Evolutionary conservation across 2,329 filamentous ascomycete species (phyloP).

Genomic region (Trichoderma koningiopsis): DNA sequence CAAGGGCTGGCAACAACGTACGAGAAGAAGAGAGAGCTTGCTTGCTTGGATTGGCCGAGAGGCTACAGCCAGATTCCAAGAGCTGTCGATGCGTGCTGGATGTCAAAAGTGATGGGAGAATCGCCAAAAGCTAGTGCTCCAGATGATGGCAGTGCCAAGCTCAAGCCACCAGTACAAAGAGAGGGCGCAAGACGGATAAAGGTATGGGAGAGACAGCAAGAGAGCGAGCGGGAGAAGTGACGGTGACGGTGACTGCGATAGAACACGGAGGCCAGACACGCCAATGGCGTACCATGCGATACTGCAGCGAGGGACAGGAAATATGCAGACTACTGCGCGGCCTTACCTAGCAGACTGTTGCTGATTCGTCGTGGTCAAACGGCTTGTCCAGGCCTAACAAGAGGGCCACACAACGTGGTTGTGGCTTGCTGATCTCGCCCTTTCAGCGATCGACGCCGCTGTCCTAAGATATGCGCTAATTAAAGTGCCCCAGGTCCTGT

Average conservation of each 20-base stretch:
- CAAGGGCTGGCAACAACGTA: slow-evolving; percentile 6
- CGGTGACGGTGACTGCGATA: slow-evolving; percentile 22
- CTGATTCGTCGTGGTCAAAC: slow-evolving; percentile 24
- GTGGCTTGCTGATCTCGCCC: slow-evolving; percentile 28
- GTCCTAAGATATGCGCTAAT: slow-evolving; percentile 27
- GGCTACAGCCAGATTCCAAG: background rate
- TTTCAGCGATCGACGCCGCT: slow-evolving; percentile 26
- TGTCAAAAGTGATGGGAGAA: background rate
- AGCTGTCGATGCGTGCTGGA: background rate
- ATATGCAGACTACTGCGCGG: slow-evolving; percentile 24
- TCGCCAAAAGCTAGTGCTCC: background rate
- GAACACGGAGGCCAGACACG: slow-evolving; percentile 1
- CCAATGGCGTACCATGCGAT: slow-evolving; percentile 1
- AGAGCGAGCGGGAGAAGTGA: background rate
- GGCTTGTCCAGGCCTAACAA: slow-evolving; percentile 7
- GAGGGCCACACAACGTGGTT: slow-evolving; percentile 26
- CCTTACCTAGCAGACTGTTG: slow-evolving; percentile 22
- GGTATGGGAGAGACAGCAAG: background rate
- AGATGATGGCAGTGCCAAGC: slow-evolving; percentile 6
- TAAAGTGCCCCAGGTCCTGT: slow-evolving; percentile 24
- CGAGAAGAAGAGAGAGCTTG: background rate
- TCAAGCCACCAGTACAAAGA: background rate
- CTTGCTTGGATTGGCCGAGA: background rate
- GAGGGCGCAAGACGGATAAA: background rate
- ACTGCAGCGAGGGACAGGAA: slow-evolving; percentile 20